Evolutionary conservation across 164 flowering plant genomes (phyloP).

Genomic region (Warburgia ugandensis): DNA sequence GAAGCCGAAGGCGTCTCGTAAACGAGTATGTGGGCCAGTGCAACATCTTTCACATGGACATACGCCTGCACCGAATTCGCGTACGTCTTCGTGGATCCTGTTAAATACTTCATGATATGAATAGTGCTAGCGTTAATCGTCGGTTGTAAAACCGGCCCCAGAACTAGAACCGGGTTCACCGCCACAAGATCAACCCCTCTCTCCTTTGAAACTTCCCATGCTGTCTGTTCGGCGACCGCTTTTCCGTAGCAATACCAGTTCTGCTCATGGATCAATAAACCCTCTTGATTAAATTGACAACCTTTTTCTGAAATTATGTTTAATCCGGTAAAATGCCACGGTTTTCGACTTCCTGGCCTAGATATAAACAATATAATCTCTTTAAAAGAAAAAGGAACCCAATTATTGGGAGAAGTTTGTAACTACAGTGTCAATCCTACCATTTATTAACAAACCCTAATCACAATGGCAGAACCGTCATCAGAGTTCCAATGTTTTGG

Average conservation of each 20-base stretch:
- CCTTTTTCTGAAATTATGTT: background rate
- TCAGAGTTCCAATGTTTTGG: too few species aligned
- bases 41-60: slow-evolving; percentile 78
- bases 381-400: too few species aligned
- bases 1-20: slow-evolving; percentile 66
- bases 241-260: slow-evolving; percentile 98
- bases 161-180: slow-evolving; percentile 71
- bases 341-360: background rate
- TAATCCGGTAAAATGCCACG: background rate
- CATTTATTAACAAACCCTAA: too few species aligned
- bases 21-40: slow-evolving; percentile 68
- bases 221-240: slow-evolving; percentile 82
- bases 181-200: slow-evolving; percentile 72
- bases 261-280: slow-evolving; percentile 22
- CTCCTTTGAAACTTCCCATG: slow-evolving; percentile 69
- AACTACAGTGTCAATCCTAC: background rate
- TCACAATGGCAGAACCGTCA: too few species aligned
- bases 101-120: slow-evolving; percentile 77
- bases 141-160: slow-evolving; percentile 76
- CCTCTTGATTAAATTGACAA: background rate
- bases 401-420: too few species aligned
- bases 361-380: background rate
- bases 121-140: slow-evolving; percentile 68
- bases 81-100: slow-evolving; percentile 83
- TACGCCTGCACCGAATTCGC: slow-evolving; percentile 82